Evolutionary conservation across 2,329 filamentous ascomycete genomes (phyloP).

Genomic region (Fusarium liriodendri): DNA sequence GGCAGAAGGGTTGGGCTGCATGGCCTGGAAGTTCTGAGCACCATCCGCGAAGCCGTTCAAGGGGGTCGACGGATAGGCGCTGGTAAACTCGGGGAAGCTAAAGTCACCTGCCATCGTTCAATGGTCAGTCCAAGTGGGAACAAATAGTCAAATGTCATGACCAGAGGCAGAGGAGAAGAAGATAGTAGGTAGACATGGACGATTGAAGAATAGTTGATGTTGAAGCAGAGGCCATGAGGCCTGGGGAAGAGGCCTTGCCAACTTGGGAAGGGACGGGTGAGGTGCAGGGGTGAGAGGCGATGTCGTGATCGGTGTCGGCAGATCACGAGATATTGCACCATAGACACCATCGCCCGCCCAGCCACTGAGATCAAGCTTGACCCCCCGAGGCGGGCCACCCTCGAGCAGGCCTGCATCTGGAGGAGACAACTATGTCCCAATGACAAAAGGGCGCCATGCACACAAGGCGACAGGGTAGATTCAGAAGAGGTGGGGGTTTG

Average conservation of each 20-base stretch:
- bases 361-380: slow-evolving; percentile 40
- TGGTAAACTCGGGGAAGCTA: slow-evolving; percentile 65
- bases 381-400: slow-evolving; percentile 36
- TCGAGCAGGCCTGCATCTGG: slow-evolving; percentile 29
- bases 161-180: slow-evolving; percentile 21
- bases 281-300: slow-evolving; percentile 37
- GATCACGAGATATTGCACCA: slow-evolving; percentile 74
- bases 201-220: slow-evolving; percentile 36
- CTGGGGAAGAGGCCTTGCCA: slow-evolving; percentile 41
- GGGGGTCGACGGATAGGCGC: slow-evolving; percentile 62
- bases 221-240: slow-evolving; percentile 31
- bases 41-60: slow-evolving; percentile 55
- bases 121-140: slow-evolving; percentile 42
- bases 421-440: slow-evolving; percentile 41
- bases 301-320: slow-evolving; percentile 46
- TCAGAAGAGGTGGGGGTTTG: slow-evolving; percentile 29
- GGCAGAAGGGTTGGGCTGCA: slow-evolving; percentile 64
- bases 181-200: slow-evolving; percentile 30
- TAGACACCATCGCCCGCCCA: slow-evolving; percentile 58
- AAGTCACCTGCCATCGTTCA: slow-evolving; percentile 67
- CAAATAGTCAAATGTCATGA: slow-evolving; percentile 37
- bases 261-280: slow-evolving; percentile 41
- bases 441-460: slow-evolving; percentile 25
- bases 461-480: slow-evolving; percentile 27
- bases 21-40: slow-evolving; percentile 58